Evolutionary conservation across 352 stramenopile genomes (phyloP), one percentile per base, ranked within the genome.

Genomic region (Halophytophthora polymorphica): DNA sequence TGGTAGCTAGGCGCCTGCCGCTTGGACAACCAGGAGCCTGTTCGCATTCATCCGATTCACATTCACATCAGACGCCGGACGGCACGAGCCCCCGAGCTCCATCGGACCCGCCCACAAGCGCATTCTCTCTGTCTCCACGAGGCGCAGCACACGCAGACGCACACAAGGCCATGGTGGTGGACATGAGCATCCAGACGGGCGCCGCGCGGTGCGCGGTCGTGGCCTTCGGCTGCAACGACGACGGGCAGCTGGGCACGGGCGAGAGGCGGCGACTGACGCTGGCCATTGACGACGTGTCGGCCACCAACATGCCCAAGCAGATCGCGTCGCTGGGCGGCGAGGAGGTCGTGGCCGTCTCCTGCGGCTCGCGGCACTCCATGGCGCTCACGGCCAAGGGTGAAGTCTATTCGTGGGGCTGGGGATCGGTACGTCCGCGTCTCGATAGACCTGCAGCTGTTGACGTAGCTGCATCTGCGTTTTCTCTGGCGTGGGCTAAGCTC

Each of bases 211-310:
- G 65, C 61, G 65, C 71, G 12, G 64, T 89, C 18, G 64, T 88
- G 51, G 75, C 78, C 22, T 90, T 93, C 53, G 80, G 80, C 44
- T 91, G 79, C 73, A 90, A 90, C 54, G 83, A 93, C 56, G 83
- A 93, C 58, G 83, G 83, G 0, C 83, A 93, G 58, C 51, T 93
- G 42, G 83, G 78, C 21, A 83, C 74, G 36, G 83, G 80, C 21
- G 78, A 85, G 50, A 75, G 75, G 60, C 77, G 78, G 23, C 72
- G 64, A 37, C 64, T 58, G 35, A 74, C 45, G 19, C 64, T 78
- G 21, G 60, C 71, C 19, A 81, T 93, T 17, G 83, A 93, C 56
- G 75, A 71, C 48, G 78, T 93, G 43, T 83, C 79, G 44, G 66
- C 78, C n/a, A 78, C 78, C 60, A 88, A 93, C 57, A 77, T 90